Evolutionary conservation across 208 protist genomes (phyloP).

Genomic region (Phytomonas sp.): DNA sequence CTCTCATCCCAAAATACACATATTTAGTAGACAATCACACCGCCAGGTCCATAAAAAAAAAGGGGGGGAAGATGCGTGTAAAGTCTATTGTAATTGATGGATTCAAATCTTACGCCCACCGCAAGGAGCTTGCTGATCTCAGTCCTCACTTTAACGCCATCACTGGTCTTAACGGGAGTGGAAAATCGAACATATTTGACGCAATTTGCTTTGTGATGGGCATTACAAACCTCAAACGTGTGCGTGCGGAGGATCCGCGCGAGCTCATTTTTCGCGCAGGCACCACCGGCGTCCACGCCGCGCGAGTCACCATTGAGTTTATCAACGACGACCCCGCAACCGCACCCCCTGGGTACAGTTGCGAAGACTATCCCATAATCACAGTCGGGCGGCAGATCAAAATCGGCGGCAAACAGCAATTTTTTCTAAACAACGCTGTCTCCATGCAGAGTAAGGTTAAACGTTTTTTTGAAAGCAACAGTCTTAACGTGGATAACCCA

Average conservation of each 20-base stretch:
- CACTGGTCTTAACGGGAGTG: slow-evolving; percentile 98
- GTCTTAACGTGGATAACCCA: slow-evolving; percentile 99
- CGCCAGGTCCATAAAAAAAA: background rate
- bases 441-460: slow-evolving; percentile 96
- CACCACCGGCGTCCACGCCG: slow-evolving; percentile 98
- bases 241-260: slow-evolving; percentile 93
- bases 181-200: slow-evolving; percentile 99
- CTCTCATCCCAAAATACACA: background rate
- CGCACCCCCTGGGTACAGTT: slow-evolving; percentile 97
- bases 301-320: slow-evolving; percentile 99
- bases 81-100: slow-evolving; percentile 99
- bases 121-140: slow-evolving; percentile 94
- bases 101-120: slow-evolving; percentile 99
- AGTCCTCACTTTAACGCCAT: slow-evolving; percentile 99
- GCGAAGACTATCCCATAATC: slow-evolving; percentile 93
- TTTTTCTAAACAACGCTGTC: slow-evolving; percentile 98
- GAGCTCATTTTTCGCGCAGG: slow-evolving; percentile 99
- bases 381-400: slow-evolving; percentile 96
- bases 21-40: slow-evolving; percentile 3
- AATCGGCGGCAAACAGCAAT: slow-evolving; percentile 96
- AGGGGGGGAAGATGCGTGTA: slow-evolving; percentile 92
- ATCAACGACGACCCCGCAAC: slow-evolving; percentile 94
- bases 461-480: slow-evolving; percentile 99
- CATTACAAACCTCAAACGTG: slow-evolving; percentile 97
- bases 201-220: slow-evolving; percentile 99